phyloP scores from a whole-genome alignment of 2,329 filamentous ascomycete species.

The Aspergillus sp. region DNA sequence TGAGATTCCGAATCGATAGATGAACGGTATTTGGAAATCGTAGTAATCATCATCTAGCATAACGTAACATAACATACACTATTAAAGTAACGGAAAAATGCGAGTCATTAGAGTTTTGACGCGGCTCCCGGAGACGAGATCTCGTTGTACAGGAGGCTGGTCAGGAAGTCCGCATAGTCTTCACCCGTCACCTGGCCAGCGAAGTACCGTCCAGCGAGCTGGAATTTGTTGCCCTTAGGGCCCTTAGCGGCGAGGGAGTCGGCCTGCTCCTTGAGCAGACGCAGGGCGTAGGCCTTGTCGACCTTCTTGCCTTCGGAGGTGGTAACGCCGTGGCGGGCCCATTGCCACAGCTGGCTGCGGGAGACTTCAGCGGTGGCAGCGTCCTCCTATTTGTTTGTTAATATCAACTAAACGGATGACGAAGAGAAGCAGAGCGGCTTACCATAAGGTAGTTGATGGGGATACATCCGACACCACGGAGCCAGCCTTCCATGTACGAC shows the following conservation, averaged over 20 bases:
- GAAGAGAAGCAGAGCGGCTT: conserved; percentile 22
- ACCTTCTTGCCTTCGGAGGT: conserved; percentile 89
- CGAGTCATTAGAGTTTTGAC: conserved; percentile 58
- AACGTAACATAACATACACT: conserved; percentile 1
- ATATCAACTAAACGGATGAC: background rate
- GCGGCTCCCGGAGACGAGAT: conserved; percentile 62
- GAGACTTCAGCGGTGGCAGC: conserved; percentile 96
- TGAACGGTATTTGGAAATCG: background rate
- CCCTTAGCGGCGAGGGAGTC: conserved; percentile 72
- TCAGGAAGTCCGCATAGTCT: conserved; percentile 96
- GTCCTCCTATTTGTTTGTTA: conserved; percentile 61
- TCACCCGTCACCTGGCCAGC: conserved; percentile 90
- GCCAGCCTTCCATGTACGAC: conserved; percentile 98
- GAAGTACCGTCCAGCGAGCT: conserved; percentile 90
- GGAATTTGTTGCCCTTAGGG: conserved; percentile 86
- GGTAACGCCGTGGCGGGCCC: conserved; percentile 71
- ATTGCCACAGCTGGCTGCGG: conserved; percentile 94
- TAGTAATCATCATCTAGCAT: background rate
- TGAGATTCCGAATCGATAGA: background rate
- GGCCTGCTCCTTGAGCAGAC: conserved; percentile 82
- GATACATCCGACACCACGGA: conserved; percentile 90
- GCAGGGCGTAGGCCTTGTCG: conserved; percentile 86
- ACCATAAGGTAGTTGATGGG: conserved; percentile 97
- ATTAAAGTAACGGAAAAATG: background rate
- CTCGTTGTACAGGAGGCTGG: conserved; percentile 71